Evolutionary conservation across 2,329 filamentous ascomycete species (phyloP).

Genomic region (Trichoderma aggressivum): DNA sequence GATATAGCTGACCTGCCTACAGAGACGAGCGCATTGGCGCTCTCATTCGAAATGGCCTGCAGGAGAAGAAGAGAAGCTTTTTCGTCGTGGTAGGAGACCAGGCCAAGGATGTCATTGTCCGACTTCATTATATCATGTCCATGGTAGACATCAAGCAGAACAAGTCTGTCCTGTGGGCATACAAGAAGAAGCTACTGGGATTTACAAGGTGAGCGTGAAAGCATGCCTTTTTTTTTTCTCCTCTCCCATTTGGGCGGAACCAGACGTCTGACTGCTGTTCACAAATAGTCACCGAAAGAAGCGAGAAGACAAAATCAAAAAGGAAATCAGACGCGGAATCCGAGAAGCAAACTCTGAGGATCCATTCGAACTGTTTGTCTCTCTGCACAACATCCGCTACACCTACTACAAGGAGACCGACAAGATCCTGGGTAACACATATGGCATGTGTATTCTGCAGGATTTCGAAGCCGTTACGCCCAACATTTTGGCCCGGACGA

Average conservation of each 20-base stretch:
- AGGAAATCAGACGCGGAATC: slow-evolving; percentile 92
- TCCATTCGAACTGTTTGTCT: slow-evolving; percentile 95
- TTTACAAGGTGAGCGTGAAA: slow-evolving; percentile 65
- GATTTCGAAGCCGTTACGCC: slow-evolving; percentile 97
- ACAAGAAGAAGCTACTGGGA: slow-evolving; percentile 94
- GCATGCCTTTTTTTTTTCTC: not conserved
- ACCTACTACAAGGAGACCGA: slow-evolving; percentile 99
- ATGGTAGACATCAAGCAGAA: slow-evolving; percentile 81
- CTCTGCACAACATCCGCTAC: slow-evolving; percentile 95
- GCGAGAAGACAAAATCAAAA: slow-evolving; percentile 97
- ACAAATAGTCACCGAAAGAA: slow-evolving; percentile 77
- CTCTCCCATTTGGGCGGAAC: not conserved
- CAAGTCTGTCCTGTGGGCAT: slow-evolving; percentile 96
- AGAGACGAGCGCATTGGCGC: slow-evolving; percentile 88
- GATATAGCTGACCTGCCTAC: not conserved
- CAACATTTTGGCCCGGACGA: slow-evolving; percentile 90
- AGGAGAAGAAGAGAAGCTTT: slow-evolving; percentile 97
- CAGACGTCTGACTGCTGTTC: not conserved
- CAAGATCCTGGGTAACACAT: slow-evolving; percentile 96
- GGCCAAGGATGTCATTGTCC: slow-evolving; percentile 94
- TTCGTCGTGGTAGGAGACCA: slow-evolving; percentile 91
- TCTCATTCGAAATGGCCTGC: slow-evolving; percentile 85
- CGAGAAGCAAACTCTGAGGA: slow-evolving; percentile 90
- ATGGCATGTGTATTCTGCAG: slow-evolving; percentile 96
- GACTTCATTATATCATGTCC: slow-evolving; percentile 88